These are phyloP conservation scores for Cystofilobasidium ferigula DNA, from an alignment of 768 basidiomycete species.

Conservation along the genomic window DNA sequence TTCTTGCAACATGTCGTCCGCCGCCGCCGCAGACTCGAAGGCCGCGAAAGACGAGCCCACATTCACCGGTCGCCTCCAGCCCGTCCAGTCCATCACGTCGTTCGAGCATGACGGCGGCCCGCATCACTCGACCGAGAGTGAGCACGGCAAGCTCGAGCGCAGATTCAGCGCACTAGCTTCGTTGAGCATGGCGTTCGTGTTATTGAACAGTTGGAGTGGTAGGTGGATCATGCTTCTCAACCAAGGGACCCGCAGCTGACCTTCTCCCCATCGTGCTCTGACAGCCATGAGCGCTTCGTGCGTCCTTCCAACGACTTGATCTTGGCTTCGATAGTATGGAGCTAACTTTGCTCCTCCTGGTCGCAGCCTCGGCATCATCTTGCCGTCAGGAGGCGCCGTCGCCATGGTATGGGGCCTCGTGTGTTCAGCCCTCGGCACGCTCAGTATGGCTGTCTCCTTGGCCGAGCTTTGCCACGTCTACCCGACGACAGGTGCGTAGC, in stretches of 20 bases:
- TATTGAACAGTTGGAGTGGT: background rate
- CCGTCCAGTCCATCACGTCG: background rate
- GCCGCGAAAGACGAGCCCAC: background rate
- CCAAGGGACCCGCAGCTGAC: background rate
- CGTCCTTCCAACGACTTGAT: background rate
- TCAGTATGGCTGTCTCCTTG: conserved; percentile 6
- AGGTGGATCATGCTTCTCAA: background rate
- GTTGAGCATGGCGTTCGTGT: background rate
- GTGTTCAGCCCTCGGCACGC: background rate
- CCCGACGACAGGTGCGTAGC: background rate
- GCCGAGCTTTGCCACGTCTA: conserved; percentile 6
- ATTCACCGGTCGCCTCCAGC: background rate
- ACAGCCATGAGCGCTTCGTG: background rate
- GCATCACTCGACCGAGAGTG: background rate
- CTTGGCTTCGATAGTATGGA: too few relatives aligned
- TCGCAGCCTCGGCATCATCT: conserved; percentile 8
- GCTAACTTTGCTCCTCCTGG: background rate
- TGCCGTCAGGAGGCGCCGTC: conserved; percentile 27
- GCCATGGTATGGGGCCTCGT: conserved; percentile 14
- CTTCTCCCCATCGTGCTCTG: background rate
- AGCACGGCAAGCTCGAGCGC: background rate
- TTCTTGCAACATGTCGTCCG: background rate
- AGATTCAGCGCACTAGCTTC: background rate
- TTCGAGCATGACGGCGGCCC: background rate
- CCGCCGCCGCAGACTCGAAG: background rate